A percentile compares a stretch with the other conserved stretches of the same genome.
Conservation (phyloP, 805 yeast species). For the Saturnispora serradocipensis region DNA sequence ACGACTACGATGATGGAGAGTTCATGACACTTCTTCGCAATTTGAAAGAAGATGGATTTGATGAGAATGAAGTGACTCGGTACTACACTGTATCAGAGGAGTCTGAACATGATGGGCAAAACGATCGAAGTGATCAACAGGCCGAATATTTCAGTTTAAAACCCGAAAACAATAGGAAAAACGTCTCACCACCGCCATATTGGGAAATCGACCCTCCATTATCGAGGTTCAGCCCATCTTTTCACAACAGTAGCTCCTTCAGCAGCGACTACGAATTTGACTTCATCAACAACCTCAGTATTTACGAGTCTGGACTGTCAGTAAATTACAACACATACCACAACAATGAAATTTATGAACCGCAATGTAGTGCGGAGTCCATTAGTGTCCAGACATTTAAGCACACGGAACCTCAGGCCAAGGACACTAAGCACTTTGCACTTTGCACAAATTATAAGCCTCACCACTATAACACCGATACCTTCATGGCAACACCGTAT, state of each 20-base stretch:
- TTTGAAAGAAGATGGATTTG: background rate
- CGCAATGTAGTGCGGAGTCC: background rate
- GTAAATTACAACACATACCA: background rate
- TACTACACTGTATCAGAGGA: background rate
- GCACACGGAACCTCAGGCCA: background rate
- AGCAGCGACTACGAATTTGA: background rate
- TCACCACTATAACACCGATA: background rate
- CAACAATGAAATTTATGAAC: background rate
- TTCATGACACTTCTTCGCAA: background rate
- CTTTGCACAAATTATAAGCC: background rate
- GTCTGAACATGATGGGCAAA: background rate
- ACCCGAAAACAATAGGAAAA: background rate
- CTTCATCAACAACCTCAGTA: background rate
- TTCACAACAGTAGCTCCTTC: background rate
- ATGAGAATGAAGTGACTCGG: background rate
- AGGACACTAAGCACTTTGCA: background rate
- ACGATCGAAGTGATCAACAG: background rate
- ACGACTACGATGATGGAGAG: background rate
- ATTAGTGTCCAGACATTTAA: background rate
- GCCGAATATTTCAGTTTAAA: background rate
- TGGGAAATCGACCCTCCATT: background rate
- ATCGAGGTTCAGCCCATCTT: background rate
- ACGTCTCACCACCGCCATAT: background rate
- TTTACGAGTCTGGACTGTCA: background rate
- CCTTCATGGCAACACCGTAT: background rate